Percentiles rank a stretch among this genome's conserved stretches.
phyloP scores from a whole-genome alignment of 1,139 yeast species.

The Geotrichum klebahnii region DNA sequence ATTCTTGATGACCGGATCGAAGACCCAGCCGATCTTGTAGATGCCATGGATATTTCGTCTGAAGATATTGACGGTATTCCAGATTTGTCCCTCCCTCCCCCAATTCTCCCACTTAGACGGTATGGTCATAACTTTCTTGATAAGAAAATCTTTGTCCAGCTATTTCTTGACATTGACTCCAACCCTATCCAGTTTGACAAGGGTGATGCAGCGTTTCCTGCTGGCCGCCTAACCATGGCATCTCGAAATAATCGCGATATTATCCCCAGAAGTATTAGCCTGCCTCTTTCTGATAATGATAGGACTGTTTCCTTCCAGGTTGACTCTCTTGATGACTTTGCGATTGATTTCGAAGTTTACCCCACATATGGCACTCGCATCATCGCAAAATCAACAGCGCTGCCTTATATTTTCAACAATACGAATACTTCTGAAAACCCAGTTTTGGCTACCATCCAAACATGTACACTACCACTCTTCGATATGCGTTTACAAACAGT shows the following conservation, averaged over 20 bases:
- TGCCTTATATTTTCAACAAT: conserved; percentile 50
- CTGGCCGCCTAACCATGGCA: conserved; percentile 68
- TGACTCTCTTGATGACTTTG: conserved; percentile 69
- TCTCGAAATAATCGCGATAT: conserved; percentile 53
- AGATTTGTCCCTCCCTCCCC: conserved; percentile 88
- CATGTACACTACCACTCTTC: conserved; percentile 62
- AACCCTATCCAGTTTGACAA: conserved; percentile 38
- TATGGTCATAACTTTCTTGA: conserved; percentile 95
- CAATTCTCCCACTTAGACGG: conserved; percentile 84
- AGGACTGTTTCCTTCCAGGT: conserved; percentile 80
- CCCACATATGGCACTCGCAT: conserved; percentile 92
- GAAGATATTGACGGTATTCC: conserved; percentile 70
- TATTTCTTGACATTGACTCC: conserved; percentile 49
- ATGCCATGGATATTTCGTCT: conserved; percentile 33
- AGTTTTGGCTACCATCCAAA: conserved; percentile 39
- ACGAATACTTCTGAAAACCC: conserved; percentile 26
- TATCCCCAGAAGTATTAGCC: conserved; percentile 77
- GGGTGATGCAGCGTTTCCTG: conserved; percentile 40
- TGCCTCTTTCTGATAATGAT: conserved; percentile 73
- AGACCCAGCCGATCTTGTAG: conserved; percentile 22
- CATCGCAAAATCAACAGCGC: conserved; percentile 82
- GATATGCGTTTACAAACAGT: conserved; percentile 78
- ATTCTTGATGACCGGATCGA: conserved; percentile 12
- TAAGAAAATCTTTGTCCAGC: conserved; percentile 76
- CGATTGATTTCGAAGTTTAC: conserved; percentile 83